These are phyloP conservation scores for Rutstroemia sp. DNA, from an alignment of 2,329 filamentous ascomycete species.

Conservation along the genomic window DNA sequence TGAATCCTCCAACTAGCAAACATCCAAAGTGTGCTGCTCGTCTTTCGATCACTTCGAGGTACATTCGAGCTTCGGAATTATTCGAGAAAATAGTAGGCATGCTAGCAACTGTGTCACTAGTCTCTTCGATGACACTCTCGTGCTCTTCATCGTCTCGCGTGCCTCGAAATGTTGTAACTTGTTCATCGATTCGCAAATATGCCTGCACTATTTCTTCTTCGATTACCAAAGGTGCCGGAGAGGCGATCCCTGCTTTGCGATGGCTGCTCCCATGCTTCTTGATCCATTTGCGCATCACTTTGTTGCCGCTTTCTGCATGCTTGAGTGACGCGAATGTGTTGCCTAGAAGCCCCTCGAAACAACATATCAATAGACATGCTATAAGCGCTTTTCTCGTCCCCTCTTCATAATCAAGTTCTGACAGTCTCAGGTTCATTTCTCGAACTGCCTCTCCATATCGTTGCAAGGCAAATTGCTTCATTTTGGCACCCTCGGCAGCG, in stretches of 20 bases:
- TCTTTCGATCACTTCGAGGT: constrained; percentile 14
- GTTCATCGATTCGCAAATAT: constrained; percentile 11
- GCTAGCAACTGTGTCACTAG: background rate
- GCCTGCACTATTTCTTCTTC: constrained; percentile 12
- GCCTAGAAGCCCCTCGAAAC: constrained; percentile 10
- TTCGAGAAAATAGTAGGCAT: constrained; percentile 10
- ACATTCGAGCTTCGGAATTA: constrained; percentile 7
- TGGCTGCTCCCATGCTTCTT: background rate
- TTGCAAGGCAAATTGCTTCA: constrained; percentile 4
- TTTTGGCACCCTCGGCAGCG: background rate
- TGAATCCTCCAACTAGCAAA: background rate
- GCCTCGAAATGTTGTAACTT: constrained; percentile 10
- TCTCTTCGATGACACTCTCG: constrained; percentile 8
- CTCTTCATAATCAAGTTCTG: background rate
- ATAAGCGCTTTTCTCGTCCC: constrained; percentile 10
- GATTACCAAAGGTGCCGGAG: constrained; percentile 2
- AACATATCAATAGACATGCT: constrained; percentile 8
- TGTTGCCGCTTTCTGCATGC: constrained; percentile 4
- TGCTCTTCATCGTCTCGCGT: constrained; percentile 4
- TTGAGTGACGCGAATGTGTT: constrained; percentile 3
- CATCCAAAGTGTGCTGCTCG: constrained; percentile 13
- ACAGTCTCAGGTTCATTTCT: constrained; percentile 4
- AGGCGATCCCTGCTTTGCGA: background rate
- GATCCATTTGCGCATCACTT: constrained; percentile 3
- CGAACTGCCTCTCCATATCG: constrained; percentile 9